Base-by-base conservation (phyloP, 176 grass and related monocot species). In the Oryza meridionalis region DNA sequence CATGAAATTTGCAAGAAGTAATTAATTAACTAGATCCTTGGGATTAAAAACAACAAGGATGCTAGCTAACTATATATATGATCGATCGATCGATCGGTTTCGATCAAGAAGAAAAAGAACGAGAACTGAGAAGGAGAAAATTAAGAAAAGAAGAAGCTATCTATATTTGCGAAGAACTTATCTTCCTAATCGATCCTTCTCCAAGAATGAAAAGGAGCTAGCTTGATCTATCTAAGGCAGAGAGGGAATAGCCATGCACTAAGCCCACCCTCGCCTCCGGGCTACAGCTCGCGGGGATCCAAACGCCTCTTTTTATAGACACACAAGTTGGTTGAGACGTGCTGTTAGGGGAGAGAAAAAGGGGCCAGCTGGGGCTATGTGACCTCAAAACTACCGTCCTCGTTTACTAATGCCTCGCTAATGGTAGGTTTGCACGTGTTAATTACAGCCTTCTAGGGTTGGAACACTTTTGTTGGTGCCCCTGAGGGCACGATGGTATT, bases 11-110 rank as follows among this genome's bases (percentile, higher is more conserved):
- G 40, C 67, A 87, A 53, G 64, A 65, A 74, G n/a, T 50, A 6
- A 62, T 24, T 50, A 6, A 62, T 24, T 62, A 62, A 16, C 70
- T 79, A 79, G 81, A 87, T 87, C 89, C 89, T 84, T 80, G 80
- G 64, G 69, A 46, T 32, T 24, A 76, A 87, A 90, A 90, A 90
- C n/a, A 81, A 51, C 76, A 80, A 80, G 89, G 88, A 87, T 90
- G 75, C 88, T 90, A 86, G 82, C 7, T 62, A 62, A 6, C 19
- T n/a, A n/a, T 53, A n/a, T 22, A 62, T 62, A 24, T 24, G 2
- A 59, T n/a, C 1, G 74, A 86, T 77, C 59, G 35, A 59, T 67
- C 33, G 67, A 55, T 31, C 78, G 73, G 7, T 65, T 67, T 10
- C 46, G 78, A 82, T 86, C 73, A 45, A 84, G 73, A 73, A 67